Evolutionary conservation across 192 early-diverging fungal species (phyloP), one percentile per base, ranked within the genome.

Genomic region (Spizellomyces sp.): DNA sequence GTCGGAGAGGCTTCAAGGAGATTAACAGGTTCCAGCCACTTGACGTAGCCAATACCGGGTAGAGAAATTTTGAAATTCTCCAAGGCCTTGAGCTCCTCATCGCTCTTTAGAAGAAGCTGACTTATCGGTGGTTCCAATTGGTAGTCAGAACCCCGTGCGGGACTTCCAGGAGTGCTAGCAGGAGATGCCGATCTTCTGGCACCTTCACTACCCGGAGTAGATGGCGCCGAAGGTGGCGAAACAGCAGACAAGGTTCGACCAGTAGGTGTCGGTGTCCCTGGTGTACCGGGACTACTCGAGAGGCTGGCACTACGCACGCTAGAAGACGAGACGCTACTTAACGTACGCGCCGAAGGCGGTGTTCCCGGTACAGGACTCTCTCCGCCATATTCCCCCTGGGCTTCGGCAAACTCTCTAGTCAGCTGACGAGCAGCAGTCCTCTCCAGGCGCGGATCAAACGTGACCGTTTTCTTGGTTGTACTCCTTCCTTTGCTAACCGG

Each of bases 1-100:
- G 77, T 80, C 17, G 84, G 81, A 42, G 78, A 77, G 15, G 81
- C 83, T 21, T 77, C 67, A n/a, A 88, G 50, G 41, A 99, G 85
- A 67, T 99, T 91, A 0, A 99, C 96, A 7, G 92, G 86, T 54
- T 89, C 77, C 19, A 88, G 75, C 73, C 95, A 99, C 45, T 71
- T 70, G 48, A 99, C 87, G 64, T 85, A 81, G 8, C 96, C 98
- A 55, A 89, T 80, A 12, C 83, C 90, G 1, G 74, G 71, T 45
- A 90, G 77, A 0, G 88, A 86, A 4, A 98, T 88, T 6, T 78
- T 86, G 74, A 98, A 94, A 59, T 90, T 80, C n/a, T 83, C 73
- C 14, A 98, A 92, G 2, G 75, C 61, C 10, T 83, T 81, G 14
- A 98, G 81, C 62, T 95, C 84, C 4, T 86, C 85, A 27, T 83